Conservation (phyloP, 2,329 filamentous ascomycete genomes). For the Stagonosporopsis tanaceti region DNA sequence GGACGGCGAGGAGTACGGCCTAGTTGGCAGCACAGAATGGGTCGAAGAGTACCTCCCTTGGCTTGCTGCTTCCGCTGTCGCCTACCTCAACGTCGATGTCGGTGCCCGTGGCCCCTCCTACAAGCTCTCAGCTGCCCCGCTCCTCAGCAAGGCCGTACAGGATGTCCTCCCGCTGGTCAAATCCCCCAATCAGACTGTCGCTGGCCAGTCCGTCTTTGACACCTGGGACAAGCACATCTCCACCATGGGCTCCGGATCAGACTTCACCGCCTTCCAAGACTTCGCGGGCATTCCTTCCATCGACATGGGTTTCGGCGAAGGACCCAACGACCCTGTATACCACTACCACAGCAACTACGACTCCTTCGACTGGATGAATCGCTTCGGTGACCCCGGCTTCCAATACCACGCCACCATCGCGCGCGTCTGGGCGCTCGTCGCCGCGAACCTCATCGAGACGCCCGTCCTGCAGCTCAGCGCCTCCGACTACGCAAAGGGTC, state of each 20-base stretch:
- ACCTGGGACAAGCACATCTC: slow-evolving; percentile 63
- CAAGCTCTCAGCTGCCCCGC: slow-evolving; percentile 71
- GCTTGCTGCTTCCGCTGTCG: slow-evolving; percentile 75
- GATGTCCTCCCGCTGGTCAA: slow-evolving; percentile 28
- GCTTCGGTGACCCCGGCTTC: slow-evolving; percentile 72
- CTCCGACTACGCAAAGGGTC: slow-evolving; percentile 54
- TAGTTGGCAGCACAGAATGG: slow-evolving; percentile 90
- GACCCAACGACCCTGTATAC: slow-evolving; percentile 62
- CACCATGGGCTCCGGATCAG: slow-evolving; percentile 62
- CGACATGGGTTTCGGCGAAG: slow-evolving; percentile 56
- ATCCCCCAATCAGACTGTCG: slow-evolving; percentile 73
- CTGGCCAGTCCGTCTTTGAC: slow-evolving; percentile 74
- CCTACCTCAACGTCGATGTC: slow-evolving; percentile 87
- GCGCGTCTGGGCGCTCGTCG: slow-evolving; percentile 56
- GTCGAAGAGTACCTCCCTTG: slow-evolving; percentile 88
- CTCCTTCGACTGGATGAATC: slow-evolving; percentile 83
- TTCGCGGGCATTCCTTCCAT: slow-evolving; percentile 60
- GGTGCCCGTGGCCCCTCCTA: slow-evolving; percentile 73
- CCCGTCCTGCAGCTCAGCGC: slow-evolving; percentile 58
- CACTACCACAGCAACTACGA: slow-evolving; percentile 89
- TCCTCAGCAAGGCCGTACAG: slow-evolving; percentile 74
- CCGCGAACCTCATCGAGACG: slow-evolving; percentile 56
- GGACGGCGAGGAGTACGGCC: slow-evolving; percentile 79
- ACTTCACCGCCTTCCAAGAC: slow-evolving; percentile 63
- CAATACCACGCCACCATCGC: slow-evolving; percentile 64